Evolutionary conservation across 176 grass and related monocot genomes (phyloP), one percentile per base, ranked within the genome.

Genomic region (Pontederia paniculata): DNA sequence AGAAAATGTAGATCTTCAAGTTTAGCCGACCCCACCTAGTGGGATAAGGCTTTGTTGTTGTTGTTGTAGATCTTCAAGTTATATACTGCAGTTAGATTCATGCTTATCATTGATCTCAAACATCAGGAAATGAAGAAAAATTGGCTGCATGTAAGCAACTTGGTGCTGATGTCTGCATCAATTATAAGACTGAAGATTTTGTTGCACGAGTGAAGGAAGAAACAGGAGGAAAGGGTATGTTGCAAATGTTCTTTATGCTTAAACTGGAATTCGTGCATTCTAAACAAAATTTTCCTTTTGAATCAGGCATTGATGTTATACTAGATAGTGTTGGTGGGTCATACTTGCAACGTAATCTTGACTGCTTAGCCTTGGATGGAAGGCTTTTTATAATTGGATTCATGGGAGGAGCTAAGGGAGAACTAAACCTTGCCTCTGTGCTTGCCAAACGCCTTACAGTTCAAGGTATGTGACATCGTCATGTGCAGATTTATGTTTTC

Each of bases 111-210:
- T 31, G 25, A 31, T 31, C 25, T 31, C 25, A 31, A 31, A 31
- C 25, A 31, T 0, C 48, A 97, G 86, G 91, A 58, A 90, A 53
- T 28, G 57, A 87, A 58, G 91, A 86, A 67, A 96, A 96, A 70
- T 65, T 97, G 25, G 70, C 47, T 37, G 91, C 82, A 3, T 97
- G 91, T 61, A 84, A 81, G 55, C 68, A 46, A 76, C 78, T 97
- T 60, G 91, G 83, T 72, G 91, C 80, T 0, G 77, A 96, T 74
- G 71, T 87, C 21, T 96, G 82, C 71, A 87, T 96, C 58, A 96
- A 96, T 62, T 96, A 96, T 70, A 96, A 87, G 64, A 81, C 71
- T 1, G 77, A 97, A 81, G 91, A 97, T 52, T 97, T 97, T 28
- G 86, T 79, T 63, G 80, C 70, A 37, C 62, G 74, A 4, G 52